phyloP scores from a whole-genome alignment of 2,329 filamentous ascomycete species.

The Coniochaeta hoffmannii region DNA sequence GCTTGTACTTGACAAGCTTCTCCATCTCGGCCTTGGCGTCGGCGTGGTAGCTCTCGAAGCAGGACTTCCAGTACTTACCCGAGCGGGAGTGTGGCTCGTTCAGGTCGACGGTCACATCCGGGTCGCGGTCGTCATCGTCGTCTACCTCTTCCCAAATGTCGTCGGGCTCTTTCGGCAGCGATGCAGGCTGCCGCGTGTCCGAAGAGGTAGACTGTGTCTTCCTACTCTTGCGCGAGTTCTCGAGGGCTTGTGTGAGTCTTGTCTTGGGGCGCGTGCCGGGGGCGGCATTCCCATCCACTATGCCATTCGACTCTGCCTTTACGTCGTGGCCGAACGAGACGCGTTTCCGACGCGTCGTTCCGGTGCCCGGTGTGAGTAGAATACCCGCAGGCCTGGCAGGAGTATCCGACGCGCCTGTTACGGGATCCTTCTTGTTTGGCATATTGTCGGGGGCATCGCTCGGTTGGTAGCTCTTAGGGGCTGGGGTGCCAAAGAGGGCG shows the following conservation, averaged over 20 bases:
- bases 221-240: conserved; percentile 30
- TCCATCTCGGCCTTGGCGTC: conserved; percentile 68
- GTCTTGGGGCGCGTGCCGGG: conserved; percentile 24
- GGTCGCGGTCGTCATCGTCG: conserved; percentile 35
- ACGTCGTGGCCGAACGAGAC: conserved; percentile 58
- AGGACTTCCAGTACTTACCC: conserved; percentile 72
- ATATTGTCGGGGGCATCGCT: conserved; percentile 14
- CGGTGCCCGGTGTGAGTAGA: conserved; percentile 56
- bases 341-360: conserved; percentile 51
- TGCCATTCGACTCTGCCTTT: conserved; percentile 20
- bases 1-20: conserved; percentile 72
- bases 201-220: conserved; percentile 4
- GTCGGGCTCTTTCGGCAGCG: conserved; percentile 17
- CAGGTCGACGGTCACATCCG: conserved; percentile 62
- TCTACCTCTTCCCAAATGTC: conserved; percentile 49
- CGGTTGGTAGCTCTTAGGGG: conserved; percentile 19
- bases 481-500: conserved; percentile 55
- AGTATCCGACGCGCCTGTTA: conserved; percentile 8
- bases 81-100: conserved; percentile 69
- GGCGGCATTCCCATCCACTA: conserved; percentile 21
- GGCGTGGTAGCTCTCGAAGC: conserved; percentile 66
- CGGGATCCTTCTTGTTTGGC: conserved; percentile 15
- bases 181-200: conserved; percentile 9
- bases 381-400: conserved; percentile 46
- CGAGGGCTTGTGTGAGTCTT: conserved; percentile 36